Percentiles rank a stretch among this genome's conserved stretches.
These are phyloP conservation scores for Solioccasus polychromus DNA, from an alignment of 768 basidiomycete species.

Conservation along the genomic window DNA sequence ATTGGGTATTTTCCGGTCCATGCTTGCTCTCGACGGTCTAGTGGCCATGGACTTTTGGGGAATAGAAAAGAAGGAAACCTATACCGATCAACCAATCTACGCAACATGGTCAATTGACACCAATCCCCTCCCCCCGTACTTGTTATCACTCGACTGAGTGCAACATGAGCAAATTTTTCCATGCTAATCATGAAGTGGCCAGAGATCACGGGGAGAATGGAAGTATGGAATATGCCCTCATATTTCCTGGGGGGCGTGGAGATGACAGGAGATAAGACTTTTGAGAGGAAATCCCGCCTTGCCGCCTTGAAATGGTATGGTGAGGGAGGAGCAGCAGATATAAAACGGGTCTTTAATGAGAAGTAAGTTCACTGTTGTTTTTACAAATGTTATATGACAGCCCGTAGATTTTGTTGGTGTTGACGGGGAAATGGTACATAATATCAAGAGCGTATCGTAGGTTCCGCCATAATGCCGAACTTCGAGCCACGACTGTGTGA, in stretches of 20 bases:
- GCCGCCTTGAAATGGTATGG: constrained; percentile 50
- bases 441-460: no score
- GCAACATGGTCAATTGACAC: constrained; percentile 47
- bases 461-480: no score
- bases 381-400: no score
- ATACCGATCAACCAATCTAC: constrained; percentile 23
- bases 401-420: constrained; percentile 8
- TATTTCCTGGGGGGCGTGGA: constrained; percentile 27
- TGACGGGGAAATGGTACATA: no score
- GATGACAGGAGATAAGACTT: constrained; percentile 30
- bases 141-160: constrained; percentile 42
- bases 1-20: constrained; percentile 39
- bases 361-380: no score
- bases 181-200: constrained; percentile 36
- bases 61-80: constrained; percentile 11
- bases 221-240: constrained; percentile 40
- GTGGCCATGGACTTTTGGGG: constrained; percentile 16
- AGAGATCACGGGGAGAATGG: no score
- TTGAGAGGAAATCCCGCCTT: constrained; percentile 38
- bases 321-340: constrained; percentile 24
- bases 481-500: no score
- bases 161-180: constrained; percentile 26
- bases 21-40: constrained; percentile 7
- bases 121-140: constrained; percentile 31
- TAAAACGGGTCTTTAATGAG: constrained; percentile 48